Evolutionary conservation across 2,329 filamentous ascomycete genomes (phyloP), one percentile per base, ranked within the genome.

Genomic region (Fusarium sp.): DNA sequence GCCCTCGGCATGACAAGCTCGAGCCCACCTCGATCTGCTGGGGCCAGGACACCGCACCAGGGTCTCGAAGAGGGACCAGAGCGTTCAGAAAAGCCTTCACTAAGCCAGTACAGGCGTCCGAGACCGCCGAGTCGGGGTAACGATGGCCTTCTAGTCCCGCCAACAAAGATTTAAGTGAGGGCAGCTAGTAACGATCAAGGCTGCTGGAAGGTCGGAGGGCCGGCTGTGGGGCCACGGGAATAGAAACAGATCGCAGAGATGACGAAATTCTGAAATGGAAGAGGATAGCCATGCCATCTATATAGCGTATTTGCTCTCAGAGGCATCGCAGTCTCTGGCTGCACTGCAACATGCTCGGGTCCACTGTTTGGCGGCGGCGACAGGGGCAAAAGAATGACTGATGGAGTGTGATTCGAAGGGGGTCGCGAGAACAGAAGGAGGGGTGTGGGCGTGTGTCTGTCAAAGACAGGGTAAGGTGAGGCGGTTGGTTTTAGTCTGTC

Each of bases 1-100:
- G 80, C 77, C 77, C 79, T 81, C 78, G 77, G 80, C 79, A 80
- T 81, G 80, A 83, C 80, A 83, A 82, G 82, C 83, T 81, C 80
- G 80, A 80, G 81, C 83, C 83, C 81, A 82, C 83, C 77, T 56
- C 77, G 78, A 81, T 79, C 80, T 80, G 76, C 80, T 81, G 76
- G 78, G 79, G 78, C 67, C 69, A 79, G 76, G 79, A 78, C 80
- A 83, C 83, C 81, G 80, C 82, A 83, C 82, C 82, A 84, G 80
- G 82, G 83, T 82, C 79, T 82, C 79, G 78, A 78, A 73, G 81
- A 73, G 76, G 66, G 75, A 78, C 70, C 70, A 72, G 69, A 70
- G 66, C 63, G 63, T 62, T 69, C 62, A 40, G 67, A 70, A 68
- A 62, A 73, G 52, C 72, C 67, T 62, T 75, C 63, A 76, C 75